A percentile compares a stretch with the other conserved stretches of the same genome.
Conservation (phyloP, 441 rosid species). For the Croton setiger region DNA sequence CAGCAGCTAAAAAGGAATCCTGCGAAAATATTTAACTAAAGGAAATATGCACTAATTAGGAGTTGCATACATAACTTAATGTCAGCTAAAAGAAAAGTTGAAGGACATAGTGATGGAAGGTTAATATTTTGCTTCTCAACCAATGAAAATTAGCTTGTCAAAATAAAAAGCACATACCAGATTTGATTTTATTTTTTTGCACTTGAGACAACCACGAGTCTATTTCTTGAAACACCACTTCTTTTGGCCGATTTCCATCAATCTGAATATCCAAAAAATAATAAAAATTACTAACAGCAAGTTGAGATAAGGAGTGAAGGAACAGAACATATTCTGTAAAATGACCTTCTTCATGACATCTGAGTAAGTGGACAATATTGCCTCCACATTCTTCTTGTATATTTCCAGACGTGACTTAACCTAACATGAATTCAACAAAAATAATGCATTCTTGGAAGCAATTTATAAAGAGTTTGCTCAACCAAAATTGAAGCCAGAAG, state of each 20-base stretch:
- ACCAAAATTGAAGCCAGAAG: background rate
- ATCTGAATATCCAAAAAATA: slow-evolving; percentile 41
- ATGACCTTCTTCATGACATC: slow-evolving; percentile 60
- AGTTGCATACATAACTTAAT: no score
- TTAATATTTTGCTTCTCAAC: no score
- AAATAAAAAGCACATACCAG: slow-evolving; percentile 41
- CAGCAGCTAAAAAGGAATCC: no score
- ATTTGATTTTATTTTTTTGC: slow-evolving; percentile 39
- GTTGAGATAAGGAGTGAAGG: slow-evolving; percentile 2
- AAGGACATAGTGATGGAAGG: no score
- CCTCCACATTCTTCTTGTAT: slow-evolving; percentile 75
- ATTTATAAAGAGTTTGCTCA: background rate
- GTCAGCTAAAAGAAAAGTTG: no score
- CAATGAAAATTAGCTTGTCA: no score
- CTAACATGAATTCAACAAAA: slow-evolving; percentile 31
- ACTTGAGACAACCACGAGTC: slow-evolving; percentile 55
- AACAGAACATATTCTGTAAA: slow-evolving; percentile 6
- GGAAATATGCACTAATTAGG: no score
- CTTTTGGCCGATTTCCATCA: slow-evolving; percentile 75
- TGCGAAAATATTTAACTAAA: no score
- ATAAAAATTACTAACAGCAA: slow-evolving; percentile 1
- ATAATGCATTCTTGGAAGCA: background rate
- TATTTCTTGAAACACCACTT: slow-evolving; percentile 55
- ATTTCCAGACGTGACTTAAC: slow-evolving; percentile 77
- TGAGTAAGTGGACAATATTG: slow-evolving; percentile 55